Conservation (phyloP, 352 stramenopile species). For the Globisporangium spinosum region DNA sequence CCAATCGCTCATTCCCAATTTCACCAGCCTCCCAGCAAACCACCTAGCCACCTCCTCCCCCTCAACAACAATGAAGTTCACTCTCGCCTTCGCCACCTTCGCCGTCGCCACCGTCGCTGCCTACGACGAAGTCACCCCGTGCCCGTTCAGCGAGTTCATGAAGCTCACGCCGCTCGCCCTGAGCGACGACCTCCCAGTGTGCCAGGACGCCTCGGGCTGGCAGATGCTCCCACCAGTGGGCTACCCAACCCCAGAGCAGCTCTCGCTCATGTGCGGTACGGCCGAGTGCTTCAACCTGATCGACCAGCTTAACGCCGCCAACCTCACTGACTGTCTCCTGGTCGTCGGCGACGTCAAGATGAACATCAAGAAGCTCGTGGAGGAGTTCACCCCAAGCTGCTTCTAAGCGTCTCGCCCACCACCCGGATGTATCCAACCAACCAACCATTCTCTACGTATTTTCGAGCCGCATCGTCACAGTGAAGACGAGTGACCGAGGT, state of each 20-base stretch:
- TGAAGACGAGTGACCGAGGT: not conserved
- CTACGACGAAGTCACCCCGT: slow-evolving; percentile 9
- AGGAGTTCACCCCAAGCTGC: not conserved
- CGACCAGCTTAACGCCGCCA: not conserved
- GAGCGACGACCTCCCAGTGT: not conserved
- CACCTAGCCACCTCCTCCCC: not conserved
- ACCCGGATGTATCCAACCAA: not conserved
- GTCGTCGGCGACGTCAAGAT: not conserved
- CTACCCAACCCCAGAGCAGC: not conserved
- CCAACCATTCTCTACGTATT: not conserved
- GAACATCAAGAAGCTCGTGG: not conserved
- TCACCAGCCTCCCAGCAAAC: not conserved
- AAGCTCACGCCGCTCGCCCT: slow-evolving; percentile 5
- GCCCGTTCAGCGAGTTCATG: slow-evolving; percentile 6
- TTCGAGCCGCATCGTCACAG: not conserved
- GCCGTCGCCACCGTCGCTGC: slow-evolving; percentile 7
- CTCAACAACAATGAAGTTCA: slow-evolving; percentile 13
- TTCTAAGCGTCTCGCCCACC: not conserved
- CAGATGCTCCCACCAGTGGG: not conserved
- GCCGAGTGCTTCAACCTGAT: not conserved
- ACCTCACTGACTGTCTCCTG: not conserved
- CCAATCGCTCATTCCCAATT: not conserved
- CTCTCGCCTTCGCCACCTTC: slow-evolving; percentile 3
- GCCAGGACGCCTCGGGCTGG: not conserved
- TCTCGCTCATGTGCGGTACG: not conserved